Conservation (phyloP, 1,139 yeast genomes). For the Saccharomyces hybrid region DNA sequence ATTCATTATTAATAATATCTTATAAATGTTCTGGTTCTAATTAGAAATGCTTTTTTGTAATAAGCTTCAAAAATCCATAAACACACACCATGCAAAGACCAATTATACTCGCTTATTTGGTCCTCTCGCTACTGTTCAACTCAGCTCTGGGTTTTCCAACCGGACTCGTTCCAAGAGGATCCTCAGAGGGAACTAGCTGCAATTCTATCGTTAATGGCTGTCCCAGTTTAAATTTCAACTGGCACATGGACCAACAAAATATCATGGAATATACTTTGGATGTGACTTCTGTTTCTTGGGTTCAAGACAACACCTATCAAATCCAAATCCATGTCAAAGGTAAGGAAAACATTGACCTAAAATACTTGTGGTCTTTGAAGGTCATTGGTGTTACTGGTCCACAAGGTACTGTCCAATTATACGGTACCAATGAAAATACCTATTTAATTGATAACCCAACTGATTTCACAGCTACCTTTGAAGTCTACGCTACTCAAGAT, state of each 20-base stretch:
- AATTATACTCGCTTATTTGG: background rate
- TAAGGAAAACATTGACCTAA: slow-evolving; percentile 14
- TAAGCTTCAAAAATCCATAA: too few relatives aligned
- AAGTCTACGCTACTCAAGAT: slow-evolving; percentile 18
- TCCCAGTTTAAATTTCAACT: slow-evolving; percentile 21
- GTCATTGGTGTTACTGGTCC: slow-evolving; percentile 28
- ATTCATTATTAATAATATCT: too few relatives aligned
- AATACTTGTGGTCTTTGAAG: slow-evolving; percentile 25
- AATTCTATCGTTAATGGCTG: slow-evolving; percentile 10
- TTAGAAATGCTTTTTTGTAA: too few relatives aligned
- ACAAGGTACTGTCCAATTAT: slow-evolving; percentile 21
- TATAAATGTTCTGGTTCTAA: too few relatives aligned
- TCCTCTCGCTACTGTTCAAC: background rate
- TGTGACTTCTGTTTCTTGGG: slow-evolving; percentile 20
- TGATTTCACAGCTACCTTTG: slow-evolving; percentile 25
- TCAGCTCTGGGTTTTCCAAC: background rate
- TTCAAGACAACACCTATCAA: slow-evolving; percentile 16
- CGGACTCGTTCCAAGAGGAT: background rate
- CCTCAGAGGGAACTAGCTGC: background rate
- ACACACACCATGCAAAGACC: background rate
- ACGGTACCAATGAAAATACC: slow-evolving; percentile 21
- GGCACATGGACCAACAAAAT: slow-evolving; percentile 13
- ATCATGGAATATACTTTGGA: slow-evolving; percentile 23
- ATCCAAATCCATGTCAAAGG: slow-evolving; percentile 27
- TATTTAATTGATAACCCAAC: slow-evolving; percentile 22